These are phyloP conservation scores for Flaveria ramosissima DNA, from an alignment of 129 eudicot species.

Conservation along the genomic window DNA sequence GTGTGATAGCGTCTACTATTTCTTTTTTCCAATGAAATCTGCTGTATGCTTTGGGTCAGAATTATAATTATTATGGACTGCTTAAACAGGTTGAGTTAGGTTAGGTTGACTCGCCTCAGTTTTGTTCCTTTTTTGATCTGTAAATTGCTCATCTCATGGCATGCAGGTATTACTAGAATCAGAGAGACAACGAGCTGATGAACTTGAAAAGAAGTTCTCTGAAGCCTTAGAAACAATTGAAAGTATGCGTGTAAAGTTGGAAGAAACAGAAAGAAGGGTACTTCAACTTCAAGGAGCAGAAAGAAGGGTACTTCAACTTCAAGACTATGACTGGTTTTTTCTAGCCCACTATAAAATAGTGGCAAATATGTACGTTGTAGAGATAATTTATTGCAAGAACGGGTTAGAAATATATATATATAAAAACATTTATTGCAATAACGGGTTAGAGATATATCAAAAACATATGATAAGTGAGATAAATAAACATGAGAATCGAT, in stretches of 20 bases:
- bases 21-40: not conserved
- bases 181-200: constrained; percentile 34
- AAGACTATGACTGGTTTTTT: constrained; percentile 46
- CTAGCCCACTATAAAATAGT: constrained; percentile 21
- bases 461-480: constrained; percentile 25
- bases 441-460: constrained; percentile 22
- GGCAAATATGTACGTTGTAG: constrained; percentile 37
- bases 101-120: not conserved
- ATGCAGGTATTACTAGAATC: constrained; percentile 31
- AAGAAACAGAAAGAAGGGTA: constrained; percentile 35
- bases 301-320: constrained; percentile 67
- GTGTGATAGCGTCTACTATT: not conserved
- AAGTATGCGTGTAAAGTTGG: constrained; percentile 39
- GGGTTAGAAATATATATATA: constrained; percentile 30
- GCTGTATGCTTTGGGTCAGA: not conserved
- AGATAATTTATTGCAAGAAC: constrained; percentile 34
- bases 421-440: constrained; percentile 17
- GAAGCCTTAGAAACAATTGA: constrained; percentile 38
- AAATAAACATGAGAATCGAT: constrained; percentile 15
- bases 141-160: not conserved
- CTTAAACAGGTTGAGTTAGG: not conserved
- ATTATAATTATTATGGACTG: not conserved
- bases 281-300: constrained; percentile 40
- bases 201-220: constrained; percentile 29
- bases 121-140: not conserved